These are phyloP conservation scores for Trypanosoma cruzi DNA, from an alignment of 208 protist genomes.

Conservation along the genomic window DNA sequence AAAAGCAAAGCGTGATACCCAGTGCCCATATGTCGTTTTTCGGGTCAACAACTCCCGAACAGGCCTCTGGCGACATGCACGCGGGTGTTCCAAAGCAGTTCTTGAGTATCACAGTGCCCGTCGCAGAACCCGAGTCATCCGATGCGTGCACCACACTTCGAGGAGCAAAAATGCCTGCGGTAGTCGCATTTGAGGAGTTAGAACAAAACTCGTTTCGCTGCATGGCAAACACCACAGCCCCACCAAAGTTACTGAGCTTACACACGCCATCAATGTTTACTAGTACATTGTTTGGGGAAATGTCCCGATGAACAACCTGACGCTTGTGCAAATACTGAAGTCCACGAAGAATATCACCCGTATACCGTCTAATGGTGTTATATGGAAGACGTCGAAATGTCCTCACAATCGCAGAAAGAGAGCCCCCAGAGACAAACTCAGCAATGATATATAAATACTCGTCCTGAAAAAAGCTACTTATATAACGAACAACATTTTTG, in stretches of 20 bases:
- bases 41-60: constrained; percentile 48
- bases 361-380: constrained; percentile 49
- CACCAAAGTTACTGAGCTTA: constrained; percentile 85
- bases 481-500: constrained; percentile 71
- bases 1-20: constrained; percentile 70
- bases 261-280: constrained; percentile 65
- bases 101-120: constrained; percentile 10
- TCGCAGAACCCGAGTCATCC: background rate
- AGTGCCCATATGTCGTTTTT: constrained; percentile 85
- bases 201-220: constrained; percentile 2
- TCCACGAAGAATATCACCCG: constrained; percentile 52
- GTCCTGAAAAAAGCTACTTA: constrained; percentile 44
- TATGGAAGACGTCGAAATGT: constrained; percentile 49
- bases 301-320: constrained; percentile 71
- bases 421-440: constrained; percentile 71
- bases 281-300: constrained; percentile 82
- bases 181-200: background rate
- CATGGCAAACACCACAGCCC: constrained; percentile 31
- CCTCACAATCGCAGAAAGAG: constrained; percentile 49
- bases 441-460: constrained; percentile 57
- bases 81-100: constrained; percentile 60
- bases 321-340: constrained; percentile 69
- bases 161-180: background rate
- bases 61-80: constrained; percentile 86
- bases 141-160: background rate